These are phyloP conservation scores for Aspergillus cejpii DNA, from an alignment of 2,329 filamentous ascomycete genomes.

Conservation along the genomic window DNA sequence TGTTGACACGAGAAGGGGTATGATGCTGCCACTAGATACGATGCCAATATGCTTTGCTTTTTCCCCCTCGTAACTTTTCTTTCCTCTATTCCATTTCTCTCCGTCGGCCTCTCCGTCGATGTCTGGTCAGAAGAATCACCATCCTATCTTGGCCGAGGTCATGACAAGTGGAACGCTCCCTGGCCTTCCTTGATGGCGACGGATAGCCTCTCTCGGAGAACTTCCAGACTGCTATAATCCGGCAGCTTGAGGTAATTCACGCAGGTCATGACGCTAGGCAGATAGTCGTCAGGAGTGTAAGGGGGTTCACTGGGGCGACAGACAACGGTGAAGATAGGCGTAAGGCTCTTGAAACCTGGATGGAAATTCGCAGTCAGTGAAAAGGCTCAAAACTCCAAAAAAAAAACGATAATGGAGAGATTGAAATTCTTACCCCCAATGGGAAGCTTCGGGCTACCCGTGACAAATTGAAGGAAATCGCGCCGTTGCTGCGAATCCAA, in stretches of 20 bases:
- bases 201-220: slow-evolving; percentile 69
- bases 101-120: too few species aligned
- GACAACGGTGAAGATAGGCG: slow-evolving; percentile 97
- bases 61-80: background rate
- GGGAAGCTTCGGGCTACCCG: slow-evolving; percentile 92
- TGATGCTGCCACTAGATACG: background rate
- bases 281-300: slow-evolving; percentile 88
- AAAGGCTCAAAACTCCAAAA: too few species aligned
- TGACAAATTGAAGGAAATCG: slow-evolving; percentile 96
- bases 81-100: background rate
- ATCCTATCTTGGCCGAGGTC: too few species aligned
- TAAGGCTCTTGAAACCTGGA: slow-evolving; percentile 88
- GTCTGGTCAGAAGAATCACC: too few species aligned
- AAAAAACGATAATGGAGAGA: background rate
- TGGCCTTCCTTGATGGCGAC: slow-evolving; percentile 92
- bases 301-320: slow-evolving; percentile 97
- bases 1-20: background rate
- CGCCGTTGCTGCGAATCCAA: slow-evolving; percentile 67
- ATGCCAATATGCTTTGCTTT: background rate
- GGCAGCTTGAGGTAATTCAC: slow-evolving; percentile 98
- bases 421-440: slow-evolving; percentile 69
- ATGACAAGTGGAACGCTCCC: slow-evolving; percentile 94
- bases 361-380: slow-evolving; percentile 4
- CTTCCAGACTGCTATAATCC: slow-evolving; percentile 75
- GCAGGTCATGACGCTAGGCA: slow-evolving; percentile 99